Base-by-base conservation (phyloP, 2,329 filamentous ascomycete genomes). In the Botrytis cinerea region DNA sequence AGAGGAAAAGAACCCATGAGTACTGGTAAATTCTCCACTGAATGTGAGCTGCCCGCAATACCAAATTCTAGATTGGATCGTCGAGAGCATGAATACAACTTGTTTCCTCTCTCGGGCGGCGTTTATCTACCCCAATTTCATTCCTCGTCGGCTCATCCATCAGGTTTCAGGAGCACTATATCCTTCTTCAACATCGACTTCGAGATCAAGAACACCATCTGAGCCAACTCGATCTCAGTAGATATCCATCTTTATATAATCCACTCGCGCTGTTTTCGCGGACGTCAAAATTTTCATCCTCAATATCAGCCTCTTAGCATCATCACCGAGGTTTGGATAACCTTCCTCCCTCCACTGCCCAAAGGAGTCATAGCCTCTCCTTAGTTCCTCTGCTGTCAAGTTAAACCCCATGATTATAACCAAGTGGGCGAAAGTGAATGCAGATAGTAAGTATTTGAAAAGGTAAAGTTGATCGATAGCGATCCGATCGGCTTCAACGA, bases 221-320 rank as follows among this genome's bases (percentile, higher is more conserved):
- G 60, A 40, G 16, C 12, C 57, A 67, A 69, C 69, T 61, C 61
- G 63, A 48, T 73, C 63, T 71, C 70, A 74, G 67, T 71, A 75
- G 71, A 68, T 40, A 60, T 73, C 71, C 48, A 16, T 64, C 62
- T 73, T 71, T 59, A 71, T 74, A 48, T 73, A 71, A 48, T 38
- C 73, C 73, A 74, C 74, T 12, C n/a, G 66, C 62, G 69, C 78
- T 76, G 79, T 74, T 80, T 80, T 79, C 51, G 70, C 75, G 69
- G 69, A 78, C 79, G 77, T 79, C 77, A 48, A 81, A 78, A 63
- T 81, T 79, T 62, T 80, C 78, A 81, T 81, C 72, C 74, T 80
- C 57, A 75, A 77, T 74, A 81, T 80, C 66, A 80, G 73, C 71
- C 74, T 79, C 76, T 81, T 79, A 76, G 76, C 73, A 70, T 81